Evolutionary conservation across 176 grass and related monocot genomes (phyloP).

Genomic region (Musa troglodytarum): DNA sequence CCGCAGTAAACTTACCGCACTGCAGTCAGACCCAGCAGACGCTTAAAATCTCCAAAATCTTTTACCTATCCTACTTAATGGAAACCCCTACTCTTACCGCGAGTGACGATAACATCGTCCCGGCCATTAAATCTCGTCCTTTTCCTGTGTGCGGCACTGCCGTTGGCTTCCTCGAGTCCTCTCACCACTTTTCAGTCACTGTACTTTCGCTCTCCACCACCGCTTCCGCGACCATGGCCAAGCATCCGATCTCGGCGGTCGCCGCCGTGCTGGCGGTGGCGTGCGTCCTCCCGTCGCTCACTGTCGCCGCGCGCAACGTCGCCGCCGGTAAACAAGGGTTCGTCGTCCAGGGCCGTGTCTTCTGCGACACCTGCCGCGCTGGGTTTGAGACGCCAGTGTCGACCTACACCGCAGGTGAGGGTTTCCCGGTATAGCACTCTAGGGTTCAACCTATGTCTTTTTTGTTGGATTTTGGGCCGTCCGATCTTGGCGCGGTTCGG

Average conservation of each 20-base stretch:
- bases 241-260: background rate
- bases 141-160: background rate
- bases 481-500: background rate
- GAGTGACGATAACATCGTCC: background rate
- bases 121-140: background rate
- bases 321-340: conserved; percentile 19
- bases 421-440: background rate
- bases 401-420: conserved; percentile 69
- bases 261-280: conserved; percentile 9
- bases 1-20: background rate
- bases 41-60: background rate
- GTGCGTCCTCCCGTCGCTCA: conserved; percentile 14
- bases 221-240: background rate
- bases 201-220: background rate
- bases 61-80: background rate
- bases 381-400: conserved; percentile 90
- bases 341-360: conserved; percentile 68
- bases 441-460: background rate
- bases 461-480: background rate
- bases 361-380: conserved; percentile 77
- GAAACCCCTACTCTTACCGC: background rate
- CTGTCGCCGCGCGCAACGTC: conserved; percentile 30
- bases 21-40: background rate
- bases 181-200: background rate
- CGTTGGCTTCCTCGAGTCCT: background rate